Evolutionary conservation across 164 flowering plant species (phyloP).

Genomic region (Dillenia suffruticosa): DNA sequence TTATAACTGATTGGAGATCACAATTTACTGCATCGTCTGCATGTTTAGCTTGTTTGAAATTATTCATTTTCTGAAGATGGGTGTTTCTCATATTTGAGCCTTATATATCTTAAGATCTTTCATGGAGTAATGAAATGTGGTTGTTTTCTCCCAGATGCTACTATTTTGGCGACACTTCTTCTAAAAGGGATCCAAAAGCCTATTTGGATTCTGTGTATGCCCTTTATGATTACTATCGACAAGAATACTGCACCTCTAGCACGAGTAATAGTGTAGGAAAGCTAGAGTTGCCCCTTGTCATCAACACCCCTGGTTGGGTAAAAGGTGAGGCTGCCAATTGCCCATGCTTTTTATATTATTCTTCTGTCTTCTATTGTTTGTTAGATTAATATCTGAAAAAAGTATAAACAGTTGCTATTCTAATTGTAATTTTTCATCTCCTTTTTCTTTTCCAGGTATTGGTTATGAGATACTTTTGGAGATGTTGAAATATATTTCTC

Average conservation of each 20-base stretch:
- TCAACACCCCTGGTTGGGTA: slow-evolving; percentile 97
- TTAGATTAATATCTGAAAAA: neutral
- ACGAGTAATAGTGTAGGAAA: slow-evolving; percentile 24
- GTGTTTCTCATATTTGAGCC: too few species aligned
- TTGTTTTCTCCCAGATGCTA: slow-evolving; percentile 44
- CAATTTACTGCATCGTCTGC: too few species aligned
- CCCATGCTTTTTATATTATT: neutral
- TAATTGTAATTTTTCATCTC: slow-evolving; percentile 4
- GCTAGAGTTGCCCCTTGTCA: slow-evolving; percentile 61
- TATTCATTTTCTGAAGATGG: too few species aligned
- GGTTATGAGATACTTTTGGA: slow-evolving; percentile 80
- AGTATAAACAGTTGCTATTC: neutral
- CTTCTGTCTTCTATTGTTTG: neutral
- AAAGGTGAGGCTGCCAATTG: slow-evolving; percentile 45
- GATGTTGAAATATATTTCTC: slow-evolving; percentile 62
- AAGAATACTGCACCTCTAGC: slow-evolving; percentile 23
- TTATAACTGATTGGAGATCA: too few species aligned
- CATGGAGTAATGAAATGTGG: neutral
- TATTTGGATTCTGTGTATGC: slow-evolving; percentile 50
- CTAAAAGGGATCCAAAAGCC: slow-evolving; percentile 73
- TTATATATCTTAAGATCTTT: neutral
- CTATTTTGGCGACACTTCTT: slow-evolving; percentile 85
- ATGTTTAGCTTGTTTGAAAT: too few species aligned
- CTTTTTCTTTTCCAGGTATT: slow-evolving; percentile 47
- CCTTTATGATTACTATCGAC: slow-evolving; percentile 58